Evolutionary conservation across 1,284 basidiomycete genomes (phyloP).

Genomic region (Ceratobasidium sp.): DNA sequence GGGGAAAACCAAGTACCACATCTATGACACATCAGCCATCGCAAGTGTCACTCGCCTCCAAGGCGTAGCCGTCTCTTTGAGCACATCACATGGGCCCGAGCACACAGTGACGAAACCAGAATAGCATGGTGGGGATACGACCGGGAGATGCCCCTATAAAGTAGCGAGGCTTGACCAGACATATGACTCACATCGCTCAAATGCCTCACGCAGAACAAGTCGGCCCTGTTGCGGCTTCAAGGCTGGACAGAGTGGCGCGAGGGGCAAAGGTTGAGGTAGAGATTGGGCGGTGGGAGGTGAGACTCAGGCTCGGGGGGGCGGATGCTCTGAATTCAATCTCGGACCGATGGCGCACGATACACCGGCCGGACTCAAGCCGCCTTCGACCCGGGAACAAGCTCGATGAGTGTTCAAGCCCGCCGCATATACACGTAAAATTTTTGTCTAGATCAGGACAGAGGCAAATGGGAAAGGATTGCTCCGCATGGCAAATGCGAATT

Average conservation of each 20-base stretch:
- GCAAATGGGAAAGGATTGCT: conserved; percentile 8
- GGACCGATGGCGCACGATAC: conserved; percentile 11
- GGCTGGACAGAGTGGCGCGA: neutral
- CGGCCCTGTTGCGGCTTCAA: neutral
- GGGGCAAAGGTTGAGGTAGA: conserved; percentile 13
- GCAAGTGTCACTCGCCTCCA: neutral
- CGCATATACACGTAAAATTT: conserved; percentile 26
- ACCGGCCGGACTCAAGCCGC: conserved; percentile 4
- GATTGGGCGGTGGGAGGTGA: conserved; percentile 12
- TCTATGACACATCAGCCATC: conserved; percentile 32
- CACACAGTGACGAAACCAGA: neutral
- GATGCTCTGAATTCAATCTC: conserved; percentile 20
- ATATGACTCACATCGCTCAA: conserved; percentile 3
- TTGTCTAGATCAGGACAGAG: conserved; percentile 2
- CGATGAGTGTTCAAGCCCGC: conserved; percentile 8
- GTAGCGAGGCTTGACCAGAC: neutral
- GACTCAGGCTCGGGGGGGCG: conserved; percentile 17
- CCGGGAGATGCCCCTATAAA: neutral
- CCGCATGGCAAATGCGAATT: conserved; percentile 16
- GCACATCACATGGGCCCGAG: neutral
- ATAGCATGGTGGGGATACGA: neutral
- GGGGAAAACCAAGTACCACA: conserved; percentile 27
- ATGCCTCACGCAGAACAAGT: neutral
- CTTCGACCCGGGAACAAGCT: conserved; percentile 5
- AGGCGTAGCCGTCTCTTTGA: conserved; percentile 4